phyloP scores from a whole-genome alignment of 2,329 filamentous ascomycete species.

The Fusarium solani-melongenae region DNA sequence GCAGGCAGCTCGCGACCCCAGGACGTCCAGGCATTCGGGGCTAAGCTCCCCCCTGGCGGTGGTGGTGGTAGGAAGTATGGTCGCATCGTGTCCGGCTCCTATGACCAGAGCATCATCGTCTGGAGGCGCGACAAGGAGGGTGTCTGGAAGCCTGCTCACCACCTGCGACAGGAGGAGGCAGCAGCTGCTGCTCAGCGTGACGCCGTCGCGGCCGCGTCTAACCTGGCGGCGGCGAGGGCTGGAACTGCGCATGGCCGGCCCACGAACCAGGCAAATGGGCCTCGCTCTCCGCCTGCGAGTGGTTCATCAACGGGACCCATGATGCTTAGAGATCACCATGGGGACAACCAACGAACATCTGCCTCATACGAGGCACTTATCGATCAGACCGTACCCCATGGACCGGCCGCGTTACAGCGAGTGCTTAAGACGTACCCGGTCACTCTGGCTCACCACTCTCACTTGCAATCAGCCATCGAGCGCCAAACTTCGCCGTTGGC shows the following conservation, averaged over 20 bases:
- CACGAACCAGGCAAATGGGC: constrained; percentile 7
- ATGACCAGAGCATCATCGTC: constrained; percentile 94
- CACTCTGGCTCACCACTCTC: constrained; percentile 59
- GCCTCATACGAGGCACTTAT: constrained; percentile 63
- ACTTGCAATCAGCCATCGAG: constrained; percentile 64
- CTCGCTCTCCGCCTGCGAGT: constrained; percentile 16
- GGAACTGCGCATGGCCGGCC: constrained; percentile 13
- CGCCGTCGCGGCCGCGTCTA: constrained; percentile 26
- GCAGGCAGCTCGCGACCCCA: constrained; percentile 80
- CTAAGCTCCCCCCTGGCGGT: constrained; percentile 89
- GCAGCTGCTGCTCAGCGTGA: constrained; percentile 60
- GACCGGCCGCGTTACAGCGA: constrained; percentile 58
- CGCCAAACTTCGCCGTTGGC: constrained; percentile 60
- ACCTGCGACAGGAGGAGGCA: constrained; percentile 79
- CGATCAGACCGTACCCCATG: constrained; percentile 63
- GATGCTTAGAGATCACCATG: constrained; percentile 41
- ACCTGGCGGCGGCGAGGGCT: constrained; percentile 20
- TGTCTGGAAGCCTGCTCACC: constrained; percentile 83
- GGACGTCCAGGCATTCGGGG: constrained; percentile 82
- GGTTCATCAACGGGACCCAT: constrained; percentile 24
- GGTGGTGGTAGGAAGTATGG: constrained; percentile 90
- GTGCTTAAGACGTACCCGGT: constrained; percentile 60
- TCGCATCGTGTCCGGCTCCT: constrained; percentile 96
- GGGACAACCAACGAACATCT: constrained; percentile 46
- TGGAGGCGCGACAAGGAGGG: constrained; percentile 91